These are phyloP conservation scores for Helotiales sp. DNA, from an alignment of 2,329 filamentous ascomycete species.

Conservation along the genomic window DNA sequence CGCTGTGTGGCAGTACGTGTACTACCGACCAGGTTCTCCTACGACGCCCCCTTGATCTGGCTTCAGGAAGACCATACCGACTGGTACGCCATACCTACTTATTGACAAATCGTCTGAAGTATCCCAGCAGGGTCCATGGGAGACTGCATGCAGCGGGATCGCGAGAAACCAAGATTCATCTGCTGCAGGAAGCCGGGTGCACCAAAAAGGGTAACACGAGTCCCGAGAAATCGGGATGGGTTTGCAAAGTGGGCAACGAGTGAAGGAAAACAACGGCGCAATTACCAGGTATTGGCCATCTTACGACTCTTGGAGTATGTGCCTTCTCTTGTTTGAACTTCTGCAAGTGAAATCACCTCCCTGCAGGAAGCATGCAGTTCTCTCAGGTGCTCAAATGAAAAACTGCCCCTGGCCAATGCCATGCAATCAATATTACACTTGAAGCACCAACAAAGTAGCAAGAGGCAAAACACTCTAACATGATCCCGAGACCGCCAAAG, in stretches of 20 bases:
- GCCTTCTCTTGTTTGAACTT: neutral
- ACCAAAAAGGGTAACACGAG: neutral
- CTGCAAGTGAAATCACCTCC: neutral
- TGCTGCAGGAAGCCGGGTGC: conserved; percentile 17
- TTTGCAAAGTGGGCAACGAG: neutral
- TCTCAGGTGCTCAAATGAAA: neutral
- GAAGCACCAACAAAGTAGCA: neutral
- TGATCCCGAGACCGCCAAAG: neutral
- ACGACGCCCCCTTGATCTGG: conserved; percentile 13
- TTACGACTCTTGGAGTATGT: neutral
- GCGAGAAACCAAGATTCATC: conserved; percentile 5
- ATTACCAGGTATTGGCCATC: neutral
- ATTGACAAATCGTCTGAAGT: neutral
- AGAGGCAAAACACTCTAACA: neutral
- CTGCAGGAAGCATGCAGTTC: neutral
- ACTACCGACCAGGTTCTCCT: conserved; percentile 28
- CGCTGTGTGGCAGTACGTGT: conserved; percentile 35
- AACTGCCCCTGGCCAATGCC: neutral
- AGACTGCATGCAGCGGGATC: neutral
- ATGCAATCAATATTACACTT: neutral
- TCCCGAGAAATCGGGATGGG: conserved; percentile 17
- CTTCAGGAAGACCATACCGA: neutral
- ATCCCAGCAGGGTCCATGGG: neutral
- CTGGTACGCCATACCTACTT: conserved; percentile 4
- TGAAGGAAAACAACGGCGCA: neutral